phyloP scores from a whole-genome alignment of 352 stramenopile genomes.

The Thraustochytrium striatum region DNA sequence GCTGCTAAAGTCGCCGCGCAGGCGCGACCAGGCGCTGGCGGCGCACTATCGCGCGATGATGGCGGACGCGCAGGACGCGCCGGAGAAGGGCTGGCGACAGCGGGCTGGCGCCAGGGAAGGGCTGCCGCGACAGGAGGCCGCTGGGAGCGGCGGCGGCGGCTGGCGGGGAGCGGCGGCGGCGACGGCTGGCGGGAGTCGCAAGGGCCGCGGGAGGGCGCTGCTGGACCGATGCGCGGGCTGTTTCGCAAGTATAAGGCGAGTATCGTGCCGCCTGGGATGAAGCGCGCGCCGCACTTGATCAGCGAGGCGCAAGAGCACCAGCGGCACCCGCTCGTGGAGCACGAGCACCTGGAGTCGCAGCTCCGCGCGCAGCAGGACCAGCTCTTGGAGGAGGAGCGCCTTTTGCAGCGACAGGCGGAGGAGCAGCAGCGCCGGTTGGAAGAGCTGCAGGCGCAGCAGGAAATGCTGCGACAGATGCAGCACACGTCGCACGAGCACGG shows the following conservation, averaged over 20 bases:
- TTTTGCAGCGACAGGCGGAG: not conserved
- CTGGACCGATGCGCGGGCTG: not conserved
- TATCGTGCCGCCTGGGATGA: conserved; percentile 40
- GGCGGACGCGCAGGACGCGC: not conserved
- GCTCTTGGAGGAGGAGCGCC: not conserved
- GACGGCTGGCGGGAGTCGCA: not conserved
- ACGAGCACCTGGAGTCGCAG: too few relatives aligned
- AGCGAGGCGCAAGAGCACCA: not conserved
- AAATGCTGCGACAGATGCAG: not conserved
- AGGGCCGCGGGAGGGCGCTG: not conserved
- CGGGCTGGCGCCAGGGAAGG: not conserved
- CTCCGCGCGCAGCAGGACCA: too few relatives aligned
- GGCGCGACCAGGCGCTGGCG: not conserved
- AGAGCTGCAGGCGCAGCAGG: not conserved
- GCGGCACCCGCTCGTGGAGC: not conserved
- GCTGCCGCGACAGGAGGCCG: not conserved
- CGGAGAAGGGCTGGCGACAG: not conserved
- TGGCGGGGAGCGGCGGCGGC: not conserved
- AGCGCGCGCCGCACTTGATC: conserved; percentile 12
- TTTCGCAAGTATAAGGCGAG: conserved; percentile 43
- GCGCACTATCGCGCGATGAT: not conserved
- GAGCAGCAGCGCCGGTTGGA: not conserved
- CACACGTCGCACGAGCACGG: not conserved
- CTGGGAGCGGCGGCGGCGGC: not conserved
- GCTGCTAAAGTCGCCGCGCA: conserved; percentile 26